phyloP scores from a whole-genome alignment of 2,329 filamentous ascomycete species.

The Tricladium varicosporioides region DNA sequence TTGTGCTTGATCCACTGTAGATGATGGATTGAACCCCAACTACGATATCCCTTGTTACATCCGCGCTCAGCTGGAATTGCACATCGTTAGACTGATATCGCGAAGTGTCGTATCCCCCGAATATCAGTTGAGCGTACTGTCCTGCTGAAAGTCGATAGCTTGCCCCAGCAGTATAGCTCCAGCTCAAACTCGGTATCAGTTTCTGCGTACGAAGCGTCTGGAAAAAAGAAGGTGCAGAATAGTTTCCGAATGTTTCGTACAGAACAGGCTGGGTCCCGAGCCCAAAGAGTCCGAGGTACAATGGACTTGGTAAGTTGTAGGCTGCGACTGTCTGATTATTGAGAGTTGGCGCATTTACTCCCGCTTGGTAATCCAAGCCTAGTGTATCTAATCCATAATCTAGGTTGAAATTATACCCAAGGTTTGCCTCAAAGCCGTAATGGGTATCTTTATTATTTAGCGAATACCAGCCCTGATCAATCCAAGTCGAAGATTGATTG shows the following conservation, averaged over 20 bases:
- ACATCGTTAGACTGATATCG: constrained; percentile 37
- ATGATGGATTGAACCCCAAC: constrained; percentile 36
- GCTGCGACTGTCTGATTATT: constrained; percentile 16
- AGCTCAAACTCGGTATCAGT: constrained; percentile 38
- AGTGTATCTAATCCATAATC: constrained; percentile 22
- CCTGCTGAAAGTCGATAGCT: constrained; percentile 34
- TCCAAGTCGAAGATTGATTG: constrained; percentile 36
- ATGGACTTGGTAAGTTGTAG: constrained; percentile 33
- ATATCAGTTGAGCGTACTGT: constrained; percentile 38
- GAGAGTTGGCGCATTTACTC: constrained; percentile 24
- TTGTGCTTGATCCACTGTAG: constrained; percentile 9
- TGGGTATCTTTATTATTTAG: constrained; percentile 33
- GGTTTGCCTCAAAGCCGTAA: constrained; percentile 30
- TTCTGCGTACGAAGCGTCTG: constrained; percentile 35
- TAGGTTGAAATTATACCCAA: constrained; percentile 15
- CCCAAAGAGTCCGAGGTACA: constrained; percentile 39
- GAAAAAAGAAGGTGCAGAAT: constrained; percentile 35
- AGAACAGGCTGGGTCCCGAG: constrained; percentile 38
- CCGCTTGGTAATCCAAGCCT: constrained; percentile 17
- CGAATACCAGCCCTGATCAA: constrained; percentile 32
- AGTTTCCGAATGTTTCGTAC: constrained; percentile 36
- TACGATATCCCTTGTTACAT: constrained; percentile 38
- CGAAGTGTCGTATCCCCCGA: constrained; percentile 40
- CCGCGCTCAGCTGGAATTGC: constrained; percentile 38
- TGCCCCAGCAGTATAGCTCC: constrained; percentile 43